These are phyloP conservation scores for Chrysoporthe deuterocubensis DNA, from an alignment of 2,329 filamentous ascomycete species.

Conservation along the genomic window DNA sequence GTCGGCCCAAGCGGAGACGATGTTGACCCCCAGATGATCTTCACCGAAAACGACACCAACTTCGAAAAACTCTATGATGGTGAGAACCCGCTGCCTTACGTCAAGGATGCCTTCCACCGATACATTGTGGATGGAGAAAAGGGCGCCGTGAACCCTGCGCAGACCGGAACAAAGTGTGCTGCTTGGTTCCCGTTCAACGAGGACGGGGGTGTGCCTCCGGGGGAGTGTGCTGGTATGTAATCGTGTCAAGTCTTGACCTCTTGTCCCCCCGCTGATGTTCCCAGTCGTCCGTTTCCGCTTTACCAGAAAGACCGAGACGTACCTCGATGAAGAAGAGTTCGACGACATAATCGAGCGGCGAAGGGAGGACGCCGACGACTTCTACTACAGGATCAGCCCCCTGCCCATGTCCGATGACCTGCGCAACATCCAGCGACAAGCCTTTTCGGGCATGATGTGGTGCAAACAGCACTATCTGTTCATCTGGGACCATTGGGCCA, in stretches of 20 bases:
- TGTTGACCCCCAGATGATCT: constrained; percentile 82
- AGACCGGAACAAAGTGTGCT: constrained; percentile 83
- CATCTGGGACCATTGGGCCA: constrained; percentile 97
- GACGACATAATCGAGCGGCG: constrained; percentile 88
- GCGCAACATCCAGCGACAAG: constrained; percentile 92
- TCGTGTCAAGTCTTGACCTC: constrained; percentile 50
- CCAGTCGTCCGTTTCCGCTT: constrained; percentile 87
- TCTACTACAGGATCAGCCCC: constrained; percentile 91
- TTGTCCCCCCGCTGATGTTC: constrained; percentile 10
- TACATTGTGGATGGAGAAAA: constrained; percentile 84
- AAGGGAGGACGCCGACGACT: constrained; percentile 90
- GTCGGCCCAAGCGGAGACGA: constrained; percentile 79
- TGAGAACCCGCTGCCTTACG: constrained; percentile 79
- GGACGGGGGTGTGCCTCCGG: constrained; percentile 81
- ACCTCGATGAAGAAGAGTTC: constrained; percentile 89
- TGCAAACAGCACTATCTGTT: constrained; percentile 97
- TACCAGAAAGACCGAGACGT: constrained; percentile 73
- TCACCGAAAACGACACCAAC: constrained; percentile 97
- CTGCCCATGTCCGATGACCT: constrained; percentile 92
- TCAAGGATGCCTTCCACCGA: constrained; percentile 94
- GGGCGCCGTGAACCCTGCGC: constrained; percentile 77
- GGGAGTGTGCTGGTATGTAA: constrained; percentile 83
- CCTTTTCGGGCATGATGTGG: constrained; percentile 97
- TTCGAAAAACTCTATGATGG: constrained; percentile 75
- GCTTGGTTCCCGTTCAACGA: constrained; percentile 95